A percentile compares a stretch with the other conserved stretches of the same genome.
Evolutionary conservation across 2,329 filamentous ascomycete species (phyloP).

Genomic region (Colletotrichum tropicicola): DNA sequence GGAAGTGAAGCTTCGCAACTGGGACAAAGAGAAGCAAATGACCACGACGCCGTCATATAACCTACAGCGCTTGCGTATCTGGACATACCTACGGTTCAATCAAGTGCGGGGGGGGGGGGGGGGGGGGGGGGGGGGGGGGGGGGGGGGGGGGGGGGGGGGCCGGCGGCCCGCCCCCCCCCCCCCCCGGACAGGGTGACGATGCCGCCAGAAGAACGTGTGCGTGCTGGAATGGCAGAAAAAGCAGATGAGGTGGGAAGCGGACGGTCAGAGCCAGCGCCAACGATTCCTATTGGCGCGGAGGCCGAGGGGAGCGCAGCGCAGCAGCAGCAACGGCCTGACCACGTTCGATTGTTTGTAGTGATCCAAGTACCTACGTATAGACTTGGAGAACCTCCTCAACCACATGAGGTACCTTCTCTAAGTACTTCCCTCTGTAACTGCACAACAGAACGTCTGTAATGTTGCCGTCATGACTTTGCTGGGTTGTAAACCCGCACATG

Average conservation of each 20-base stretch:
- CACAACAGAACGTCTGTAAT: not conserved
- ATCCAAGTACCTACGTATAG: not conserved
- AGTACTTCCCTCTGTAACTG: not conserved
- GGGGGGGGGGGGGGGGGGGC: no score
- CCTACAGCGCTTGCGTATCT: conserved; percentile 78
- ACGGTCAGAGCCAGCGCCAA: conserved; percentile 26
- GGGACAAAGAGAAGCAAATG: conserved; percentile 59
- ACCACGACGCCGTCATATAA: conserved; percentile 69
- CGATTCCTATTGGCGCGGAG: conserved; percentile 16
- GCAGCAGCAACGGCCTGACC: conserved; percentile 27
- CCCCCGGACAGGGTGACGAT: not conserved
- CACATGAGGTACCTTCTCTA: not conserved
- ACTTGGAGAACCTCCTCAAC: not conserved
- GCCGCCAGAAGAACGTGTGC: not conserved
- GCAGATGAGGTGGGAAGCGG: not conserved
- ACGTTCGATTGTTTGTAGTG: not conserved
- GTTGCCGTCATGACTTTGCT: conserved; percentile 10
- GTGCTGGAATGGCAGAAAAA: not conserved
- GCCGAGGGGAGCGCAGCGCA: not conserved
- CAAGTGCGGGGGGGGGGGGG: no score
- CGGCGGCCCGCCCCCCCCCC: no score
- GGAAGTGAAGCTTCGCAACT: conserved; percentile 67
- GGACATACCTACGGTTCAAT: conserved; percentile 87
- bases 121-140: no score
- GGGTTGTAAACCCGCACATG: not conserved